Evolutionary conservation across 495 filamentous ascomycete genomes (phyloP).

Genomic region (Staphylotrichum longicolle): DNA sequence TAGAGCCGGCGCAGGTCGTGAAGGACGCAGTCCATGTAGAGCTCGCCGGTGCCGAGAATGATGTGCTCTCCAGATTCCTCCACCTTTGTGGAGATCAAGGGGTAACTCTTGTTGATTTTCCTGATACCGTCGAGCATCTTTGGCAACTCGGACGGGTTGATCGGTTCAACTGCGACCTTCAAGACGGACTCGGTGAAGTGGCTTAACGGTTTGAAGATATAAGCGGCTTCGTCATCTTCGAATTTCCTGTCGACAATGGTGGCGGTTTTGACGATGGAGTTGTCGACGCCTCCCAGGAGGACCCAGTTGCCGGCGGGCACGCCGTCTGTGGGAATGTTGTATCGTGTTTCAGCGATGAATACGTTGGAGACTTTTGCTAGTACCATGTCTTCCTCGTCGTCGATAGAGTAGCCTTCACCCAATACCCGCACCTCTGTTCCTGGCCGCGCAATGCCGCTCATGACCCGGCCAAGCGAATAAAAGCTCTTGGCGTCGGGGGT

Average conservation of each 20-base stretch:
- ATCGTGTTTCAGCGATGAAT: slow-evolving; percentile 90
- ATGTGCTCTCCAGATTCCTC: slow-evolving; percentile 99
- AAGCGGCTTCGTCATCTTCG: slow-evolving; percentile 82
- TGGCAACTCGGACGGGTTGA: slow-evolving; percentile 96
- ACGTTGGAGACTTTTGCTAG: slow-evolving; percentile 83
- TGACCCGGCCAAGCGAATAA: slow-evolving; percentile 82
- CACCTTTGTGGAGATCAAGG: slow-evolving; percentile 91
- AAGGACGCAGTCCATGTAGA: slow-evolving; percentile 98
- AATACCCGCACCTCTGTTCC: slow-evolving; percentile 84
- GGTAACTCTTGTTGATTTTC: slow-evolving; percentile 97
- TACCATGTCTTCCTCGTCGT: slow-evolving; percentile 98
- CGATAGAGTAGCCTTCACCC: slow-evolving; percentile 91
- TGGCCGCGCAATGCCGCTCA: slow-evolving; percentile 87
- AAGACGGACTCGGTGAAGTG: slow-evolving; percentile 98
- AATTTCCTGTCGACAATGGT: slow-evolving; percentile 82
- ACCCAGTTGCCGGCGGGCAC: slow-evolving; percentile 97
- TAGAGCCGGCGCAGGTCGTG: slow-evolving; percentile 91
- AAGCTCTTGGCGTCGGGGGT: slow-evolving; percentile 83
- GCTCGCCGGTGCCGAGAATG: slow-evolving; percentile 88
- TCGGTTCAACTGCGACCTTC: slow-evolving; percentile 96
- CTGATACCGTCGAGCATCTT: slow-evolving; percentile 98
- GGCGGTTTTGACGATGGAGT: slow-evolving; percentile 98
- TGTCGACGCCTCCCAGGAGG: slow-evolving; percentile 86
- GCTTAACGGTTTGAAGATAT: slow-evolving; percentile 87
- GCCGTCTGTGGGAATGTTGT: slow-evolving; percentile 86